A percentile compares a stretch with the other conserved stretches of the same genome.
Conservation (phyloP, 768 basidiomycete genomes). For the Baorangia bicolor region DNA sequence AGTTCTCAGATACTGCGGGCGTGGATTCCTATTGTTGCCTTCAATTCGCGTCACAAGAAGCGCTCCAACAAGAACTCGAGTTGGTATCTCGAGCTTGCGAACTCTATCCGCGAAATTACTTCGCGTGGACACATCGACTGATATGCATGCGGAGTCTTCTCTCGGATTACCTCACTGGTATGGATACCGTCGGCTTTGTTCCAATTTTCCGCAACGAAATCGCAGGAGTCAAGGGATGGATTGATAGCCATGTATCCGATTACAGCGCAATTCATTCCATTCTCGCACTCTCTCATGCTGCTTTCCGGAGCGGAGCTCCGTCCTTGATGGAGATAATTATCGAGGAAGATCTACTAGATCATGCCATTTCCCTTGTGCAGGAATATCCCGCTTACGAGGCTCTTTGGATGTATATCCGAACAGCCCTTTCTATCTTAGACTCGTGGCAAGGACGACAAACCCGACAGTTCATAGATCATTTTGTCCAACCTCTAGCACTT, state of each 20-base stretch:
- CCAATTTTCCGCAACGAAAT: constrained; percentile 42
- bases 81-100: constrained; percentile 52
- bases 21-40: not conserved
- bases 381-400: constrained; percentile 59
- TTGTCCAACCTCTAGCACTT: constrained; percentile 20
- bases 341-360: constrained; percentile 26
- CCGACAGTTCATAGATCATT: constrained; percentile 10
- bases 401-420: constrained; percentile 53
- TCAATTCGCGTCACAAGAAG: constrained; percentile 31
- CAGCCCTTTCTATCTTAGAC: constrained; percentile 1
- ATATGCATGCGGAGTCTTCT: constrained; percentile 42
- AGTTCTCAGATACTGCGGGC: not conserved
- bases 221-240: constrained; percentile 45
- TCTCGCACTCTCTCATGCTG: constrained; percentile 35
- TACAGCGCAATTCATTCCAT: constrained; percentile 62
- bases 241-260: constrained; percentile 65
- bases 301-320: constrained; percentile 3
- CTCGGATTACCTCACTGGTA: constrained; percentile 17
- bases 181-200: constrained; percentile 17
- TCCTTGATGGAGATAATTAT: constrained; percentile 2
- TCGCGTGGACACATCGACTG: constrained; percentile 67
- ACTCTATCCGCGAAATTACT: constrained; percentile 69
- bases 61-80: constrained; percentile 47
- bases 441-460: not conserved
- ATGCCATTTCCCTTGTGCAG: constrained; percentile 48